phyloP scores from a whole-genome alignment of 768 basidiomycete genomes.

The Roridomyces roridus region DNA sequence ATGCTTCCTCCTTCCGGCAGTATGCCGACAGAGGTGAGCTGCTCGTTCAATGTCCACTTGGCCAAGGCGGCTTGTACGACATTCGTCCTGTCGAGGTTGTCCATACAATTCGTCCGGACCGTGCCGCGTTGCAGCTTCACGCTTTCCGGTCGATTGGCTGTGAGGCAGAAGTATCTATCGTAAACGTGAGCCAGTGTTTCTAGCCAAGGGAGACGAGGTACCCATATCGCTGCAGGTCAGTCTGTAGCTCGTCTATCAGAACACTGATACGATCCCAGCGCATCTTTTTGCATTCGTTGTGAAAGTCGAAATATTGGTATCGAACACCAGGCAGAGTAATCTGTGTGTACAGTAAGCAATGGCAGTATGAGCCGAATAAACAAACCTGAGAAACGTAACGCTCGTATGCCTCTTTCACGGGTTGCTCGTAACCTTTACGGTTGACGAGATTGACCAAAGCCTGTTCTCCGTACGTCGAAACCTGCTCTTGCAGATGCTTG shows the following conservation, averaged over 20 bases:
- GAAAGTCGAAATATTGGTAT: constrained; percentile 98
- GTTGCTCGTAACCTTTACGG: constrained; percentile 90
- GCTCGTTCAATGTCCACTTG: constrained; percentile 81
- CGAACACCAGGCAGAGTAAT: constrained; percentile 69
- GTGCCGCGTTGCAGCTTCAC: constrained; percentile 73
- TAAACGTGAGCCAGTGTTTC: constrained; percentile 1
- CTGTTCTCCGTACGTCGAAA: constrained; percentile 77
- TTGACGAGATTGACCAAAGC: constrained; percentile 91
- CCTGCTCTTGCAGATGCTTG: constrained; percentile 76
- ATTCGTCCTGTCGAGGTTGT: constrained; percentile 94
- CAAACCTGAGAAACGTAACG: constrained; percentile 68
- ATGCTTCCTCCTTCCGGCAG: constrained; percentile 73
- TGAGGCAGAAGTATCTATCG: constrained; percentile 79
- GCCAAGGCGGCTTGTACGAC: constrained; percentile 93
- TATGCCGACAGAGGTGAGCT: constrained; percentile 77
- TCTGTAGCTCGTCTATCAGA: constrained; percentile 77
- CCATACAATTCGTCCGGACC: constrained; percentile 97
- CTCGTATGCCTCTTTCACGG: constrained; percentile 96
- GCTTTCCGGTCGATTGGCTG: constrained; percentile 51
- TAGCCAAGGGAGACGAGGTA: constrained; percentile 28
- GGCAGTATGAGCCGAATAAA: constrained; percentile 2
- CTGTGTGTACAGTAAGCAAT: constrained; percentile 40
- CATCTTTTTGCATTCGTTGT: constrained; percentile 93
- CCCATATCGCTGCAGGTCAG: constrained; percentile 75
- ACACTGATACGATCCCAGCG: constrained; percentile 92